phyloP scores from a whole-genome alignment of 805 yeast species.

The Lipomyces chichibuensis region DNA sequence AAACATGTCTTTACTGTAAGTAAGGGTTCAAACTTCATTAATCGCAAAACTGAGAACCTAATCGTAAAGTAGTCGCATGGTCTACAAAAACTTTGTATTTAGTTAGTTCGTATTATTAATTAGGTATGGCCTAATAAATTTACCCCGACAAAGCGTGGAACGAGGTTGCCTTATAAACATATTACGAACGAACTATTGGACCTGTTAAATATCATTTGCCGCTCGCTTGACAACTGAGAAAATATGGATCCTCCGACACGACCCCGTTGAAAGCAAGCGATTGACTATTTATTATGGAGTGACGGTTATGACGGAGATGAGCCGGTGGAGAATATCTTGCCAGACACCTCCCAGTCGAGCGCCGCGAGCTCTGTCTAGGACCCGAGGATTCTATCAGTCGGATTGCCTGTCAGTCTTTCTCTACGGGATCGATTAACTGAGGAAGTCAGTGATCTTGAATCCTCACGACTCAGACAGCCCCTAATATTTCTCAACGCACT shows the following conservation, averaged over 20 bases:
- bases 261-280: constrained; percentile 4
- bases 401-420: background rate
- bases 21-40: too few relatives aligned
- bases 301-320: constrained; percentile 2
- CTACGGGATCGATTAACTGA: too few relatives aligned
- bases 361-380: too few relatives aligned
- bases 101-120: background rate
- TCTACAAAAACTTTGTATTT: background rate
- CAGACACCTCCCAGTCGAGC: background rate
- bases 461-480: too few relatives aligned
- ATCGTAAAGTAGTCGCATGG: background rate
- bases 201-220: background rate
- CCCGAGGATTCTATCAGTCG: too few relatives aligned
- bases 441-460: too few relatives aligned
- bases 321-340: background rate
- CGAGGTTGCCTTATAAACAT: background rate
- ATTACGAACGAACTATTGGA: background rate
- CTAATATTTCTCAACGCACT: too few relatives aligned
- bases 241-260: constrained; percentile 6
- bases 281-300: background rate
- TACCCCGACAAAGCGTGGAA: background rate
- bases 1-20: too few relatives aligned
- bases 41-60: too few relatives aligned
- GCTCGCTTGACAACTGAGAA: constrained; percentile 5
- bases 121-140: background rate